Evolutionary conservation across 306 rosid species (phyloP), one percentile per base, ranked within the genome.

Genomic region (Cucurbita argyrosperma): DNA sequence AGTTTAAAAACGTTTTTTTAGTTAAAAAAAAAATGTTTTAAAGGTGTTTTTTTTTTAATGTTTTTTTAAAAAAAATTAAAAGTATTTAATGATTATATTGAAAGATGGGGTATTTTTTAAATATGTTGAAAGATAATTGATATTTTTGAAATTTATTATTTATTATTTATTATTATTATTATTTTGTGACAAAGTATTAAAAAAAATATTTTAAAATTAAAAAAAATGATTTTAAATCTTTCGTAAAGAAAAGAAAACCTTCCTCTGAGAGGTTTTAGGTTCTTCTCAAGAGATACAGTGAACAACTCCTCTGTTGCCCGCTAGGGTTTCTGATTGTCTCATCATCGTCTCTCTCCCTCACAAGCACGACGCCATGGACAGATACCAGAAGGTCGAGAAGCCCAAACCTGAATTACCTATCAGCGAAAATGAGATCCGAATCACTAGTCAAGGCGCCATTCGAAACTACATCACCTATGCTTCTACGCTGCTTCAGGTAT

Each of bases 391-490:
- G 72, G 98, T 92, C 5, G 92, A 92, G 80, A 92, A 85, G 67
- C 90, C 92, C 0, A 92, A 87, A 81, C 91, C 87, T 0, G 96
- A 90, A 43, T 79, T 85, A 30, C 96, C 98, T 18, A 90, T 92
- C 87, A 68, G 40, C 52, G 71, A 64, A n/a, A 64, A 64, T 42
- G 71, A 64, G 71, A 64, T 64, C 37, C 71, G 97, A 38, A 90
- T 92, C 91, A 92, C 98, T 3, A 84, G 91, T 21, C 98, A 92
- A 75, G 98, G 98, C 72, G 96, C 90, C 52, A 92, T 92, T 83
- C 83, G 98, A 37, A 92, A 92, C 96, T 90, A 92, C 82, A 92
- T 92, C 92, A 92, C 91, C 77, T 92, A 92, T 77, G 98, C 98
- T 49, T 78, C 89, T 76, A 83, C 96, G 30, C 96, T 88, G 76